Percentiles rank a stretch among this genome's conserved stretches.
These are phyloP conservation scores for Trypethelium eluteriae DNA, from an alignment of 495 filamentous ascomycete genomes.

Conservation along the genomic window DNA sequence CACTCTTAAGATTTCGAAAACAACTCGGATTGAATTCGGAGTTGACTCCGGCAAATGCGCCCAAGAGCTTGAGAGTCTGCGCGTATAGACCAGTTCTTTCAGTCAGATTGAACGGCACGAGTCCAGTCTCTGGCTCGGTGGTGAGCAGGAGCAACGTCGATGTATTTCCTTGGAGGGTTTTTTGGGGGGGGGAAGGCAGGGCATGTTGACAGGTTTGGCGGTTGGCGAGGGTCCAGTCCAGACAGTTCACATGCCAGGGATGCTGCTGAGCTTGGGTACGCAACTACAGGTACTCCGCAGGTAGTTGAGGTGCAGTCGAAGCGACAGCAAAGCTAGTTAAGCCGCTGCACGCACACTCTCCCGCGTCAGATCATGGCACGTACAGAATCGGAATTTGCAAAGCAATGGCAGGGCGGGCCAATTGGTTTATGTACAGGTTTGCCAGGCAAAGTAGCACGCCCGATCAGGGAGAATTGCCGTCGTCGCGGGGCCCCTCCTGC, in stretches of 20 bases:
- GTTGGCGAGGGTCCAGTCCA: no score
- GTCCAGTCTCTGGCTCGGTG: no score
- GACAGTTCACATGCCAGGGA: no score
- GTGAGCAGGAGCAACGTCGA: not conserved
- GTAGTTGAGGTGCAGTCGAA: not conserved
- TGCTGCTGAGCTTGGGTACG: no score
- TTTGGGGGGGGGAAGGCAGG: no score
- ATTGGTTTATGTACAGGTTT: not conserved
- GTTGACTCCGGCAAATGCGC: constrained; percentile 9
- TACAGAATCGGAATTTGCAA: not conserved
- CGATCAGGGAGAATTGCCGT: constrained; percentile 2
- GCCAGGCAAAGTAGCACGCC: not conserved
- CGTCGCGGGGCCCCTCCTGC: not conserved
- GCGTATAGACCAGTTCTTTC: no score
- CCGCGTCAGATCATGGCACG: not conserved
- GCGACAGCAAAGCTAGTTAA: not conserved
- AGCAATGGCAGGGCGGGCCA: not conserved
- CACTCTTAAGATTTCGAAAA: not conserved
- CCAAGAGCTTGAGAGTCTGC: no score
- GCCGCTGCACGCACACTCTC: not conserved
- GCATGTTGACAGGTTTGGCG: no score
- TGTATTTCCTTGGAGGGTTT: no score
- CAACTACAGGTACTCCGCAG: no score
- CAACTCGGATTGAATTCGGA: constrained; percentile 7
- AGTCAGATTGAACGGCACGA: no score